These are phyloP conservation scores for Paralagenidium karlingii DNA, from an alignment of 352 stramenopile genomes.

Conservation along the genomic window DNA sequence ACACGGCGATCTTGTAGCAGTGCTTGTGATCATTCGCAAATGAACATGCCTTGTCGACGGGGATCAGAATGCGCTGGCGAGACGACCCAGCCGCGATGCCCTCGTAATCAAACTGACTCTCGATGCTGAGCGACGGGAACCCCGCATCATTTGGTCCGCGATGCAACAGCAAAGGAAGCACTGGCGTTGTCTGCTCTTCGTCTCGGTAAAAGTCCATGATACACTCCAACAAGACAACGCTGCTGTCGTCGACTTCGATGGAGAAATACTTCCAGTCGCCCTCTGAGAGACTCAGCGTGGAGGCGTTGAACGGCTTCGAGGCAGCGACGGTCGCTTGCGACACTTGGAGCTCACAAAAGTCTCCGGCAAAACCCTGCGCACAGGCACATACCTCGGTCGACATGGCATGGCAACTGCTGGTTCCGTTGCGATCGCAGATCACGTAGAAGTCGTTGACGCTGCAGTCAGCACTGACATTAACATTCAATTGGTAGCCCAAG, in stretches of 20 bases:
- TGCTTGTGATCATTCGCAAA: slow-evolving; percentile 14
- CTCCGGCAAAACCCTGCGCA: slow-evolving; percentile 13
- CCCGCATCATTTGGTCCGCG: slow-evolving; percentile 28
- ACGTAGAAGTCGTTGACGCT: slow-evolving; percentile 9
- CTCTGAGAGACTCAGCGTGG: too few species aligned
- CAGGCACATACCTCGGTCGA: slow-evolving; percentile 44
- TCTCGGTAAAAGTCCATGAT: slow-evolving; percentile 29
- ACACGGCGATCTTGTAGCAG: slow-evolving; percentile 60
- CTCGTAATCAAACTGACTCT: slow-evolving; percentile 39
- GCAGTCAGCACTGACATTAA: slow-evolving; percentile 39
- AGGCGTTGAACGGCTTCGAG: neutral
- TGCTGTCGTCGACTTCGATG: slow-evolving; percentile 39
- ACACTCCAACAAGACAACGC: slow-evolving; percentile 28
- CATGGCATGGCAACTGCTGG: slow-evolving; percentile 31
- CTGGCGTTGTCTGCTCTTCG: slow-evolving; percentile 19
- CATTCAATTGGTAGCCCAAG: slow-evolving; percentile 34
- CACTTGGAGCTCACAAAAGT: slow-evolving; percentile 28
- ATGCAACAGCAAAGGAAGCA: slow-evolving; percentile 40
- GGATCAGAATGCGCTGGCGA: slow-evolving; percentile 24
- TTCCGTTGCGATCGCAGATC: slow-evolving; percentile 27
- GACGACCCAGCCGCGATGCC: slow-evolving; percentile 10
- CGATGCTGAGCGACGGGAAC: slow-evolving; percentile 31
- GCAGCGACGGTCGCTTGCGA: slow-evolving; percentile 6
- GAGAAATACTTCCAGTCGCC: slow-evolving; percentile 49
- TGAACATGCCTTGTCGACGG: slow-evolving; percentile 28